Evolutionary conservation across 208 protist species (phyloP).

Genomic region (Trypanosoma caninum): DNA sequence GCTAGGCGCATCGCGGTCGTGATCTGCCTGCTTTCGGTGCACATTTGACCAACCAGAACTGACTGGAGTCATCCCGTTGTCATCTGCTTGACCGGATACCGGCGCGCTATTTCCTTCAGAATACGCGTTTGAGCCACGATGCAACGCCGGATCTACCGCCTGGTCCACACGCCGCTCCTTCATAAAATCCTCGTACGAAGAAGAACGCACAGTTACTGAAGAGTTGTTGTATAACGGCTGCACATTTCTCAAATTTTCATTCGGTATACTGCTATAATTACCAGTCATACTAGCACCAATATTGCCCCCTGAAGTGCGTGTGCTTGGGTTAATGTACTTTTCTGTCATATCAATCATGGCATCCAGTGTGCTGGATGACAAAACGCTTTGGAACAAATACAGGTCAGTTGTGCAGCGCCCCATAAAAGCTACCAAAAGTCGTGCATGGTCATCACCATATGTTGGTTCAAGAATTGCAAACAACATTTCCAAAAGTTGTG

Average conservation of each 20-base stretch:
- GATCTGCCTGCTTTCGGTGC: conserved; percentile 14
- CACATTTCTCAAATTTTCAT: conserved; percentile 14
- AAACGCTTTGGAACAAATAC: conserved; percentile 44
- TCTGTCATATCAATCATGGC: conserved; percentile 40
- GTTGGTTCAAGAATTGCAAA: conserved; percentile 14
- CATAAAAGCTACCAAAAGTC: conserved; percentile 36
- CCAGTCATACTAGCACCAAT: conserved; percentile 13
- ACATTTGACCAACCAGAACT: conserved; percentile 10
- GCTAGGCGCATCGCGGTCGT: conserved; percentile 22
- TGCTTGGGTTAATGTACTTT: conserved; percentile 27
- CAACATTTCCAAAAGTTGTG: conserved; percentile 20
- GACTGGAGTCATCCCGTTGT: conserved; percentile 10
- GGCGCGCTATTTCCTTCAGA: background rate
- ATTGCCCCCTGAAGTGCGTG: conserved; percentile 10
- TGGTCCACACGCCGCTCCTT: conserved; percentile 17
- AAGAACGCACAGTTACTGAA: background rate
- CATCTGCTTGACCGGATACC: conserved; percentile 7
- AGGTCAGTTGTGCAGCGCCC: conserved; percentile 21
- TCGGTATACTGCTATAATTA: conserved; percentile 18
- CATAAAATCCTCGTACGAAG: conserved; percentile 22
- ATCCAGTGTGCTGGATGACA: conserved; percentile 36
- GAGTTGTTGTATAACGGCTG: conserved; percentile 10
- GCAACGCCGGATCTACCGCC: conserved; percentile 1
- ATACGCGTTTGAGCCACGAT: conserved; percentile 7
- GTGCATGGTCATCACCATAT: conserved; percentile 28